Conservation (phyloP, 495 filamentous ascomycete genomes). For the Xylona heveae region DNA sequence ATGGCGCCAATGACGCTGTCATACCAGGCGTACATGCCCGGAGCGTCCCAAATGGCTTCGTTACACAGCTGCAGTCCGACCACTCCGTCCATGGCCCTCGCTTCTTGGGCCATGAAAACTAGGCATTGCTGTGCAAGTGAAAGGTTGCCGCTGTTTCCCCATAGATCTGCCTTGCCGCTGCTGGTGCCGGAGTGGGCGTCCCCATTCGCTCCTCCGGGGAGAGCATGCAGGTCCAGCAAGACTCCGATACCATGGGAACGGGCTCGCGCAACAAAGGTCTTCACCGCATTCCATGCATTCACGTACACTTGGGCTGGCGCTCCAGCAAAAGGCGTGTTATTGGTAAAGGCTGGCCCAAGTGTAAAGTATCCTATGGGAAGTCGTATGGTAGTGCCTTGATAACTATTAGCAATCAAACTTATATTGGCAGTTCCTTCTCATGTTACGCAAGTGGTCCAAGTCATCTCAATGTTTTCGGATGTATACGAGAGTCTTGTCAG, state of each 20-base stretch:
- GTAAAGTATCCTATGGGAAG: constrained; percentile 34
- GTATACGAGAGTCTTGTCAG: neutral
- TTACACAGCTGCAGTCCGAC: constrained; percentile 31
- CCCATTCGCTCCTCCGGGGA: constrained; percentile 30
- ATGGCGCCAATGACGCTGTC: constrained; percentile 21
- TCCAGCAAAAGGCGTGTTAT: constrained; percentile 25
- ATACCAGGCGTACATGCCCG: constrained; percentile 31
- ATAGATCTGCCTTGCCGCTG: constrained; percentile 20
- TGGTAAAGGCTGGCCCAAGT: constrained; percentile 23
- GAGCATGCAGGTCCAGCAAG: constrained; percentile 30
- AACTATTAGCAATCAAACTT: neutral
- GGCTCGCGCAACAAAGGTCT: constrained; percentile 18
- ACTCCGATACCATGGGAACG: constrained; percentile 23
- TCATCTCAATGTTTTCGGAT: neutral
- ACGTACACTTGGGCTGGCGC: constrained; percentile 20
- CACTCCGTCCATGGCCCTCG: constrained; percentile 19
- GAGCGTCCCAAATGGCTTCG: constrained; percentile 22
- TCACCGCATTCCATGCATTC: constrained; percentile 25
- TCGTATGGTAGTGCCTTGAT: constrained; percentile 25
- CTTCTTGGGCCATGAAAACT: constrained; percentile 22
- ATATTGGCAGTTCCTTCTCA: too few relatives aligned
- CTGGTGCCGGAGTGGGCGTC: constrained; percentile 28
- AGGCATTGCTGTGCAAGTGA: constrained; percentile 18
- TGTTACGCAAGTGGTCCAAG: too few relatives aligned
- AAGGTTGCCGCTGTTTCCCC: constrained; percentile 16